Evolutionary conservation across 805 yeast species (phyloP), one percentile per base, ranked within the genome.

Genomic region (Wickerhamomyces bisporus): DNA sequence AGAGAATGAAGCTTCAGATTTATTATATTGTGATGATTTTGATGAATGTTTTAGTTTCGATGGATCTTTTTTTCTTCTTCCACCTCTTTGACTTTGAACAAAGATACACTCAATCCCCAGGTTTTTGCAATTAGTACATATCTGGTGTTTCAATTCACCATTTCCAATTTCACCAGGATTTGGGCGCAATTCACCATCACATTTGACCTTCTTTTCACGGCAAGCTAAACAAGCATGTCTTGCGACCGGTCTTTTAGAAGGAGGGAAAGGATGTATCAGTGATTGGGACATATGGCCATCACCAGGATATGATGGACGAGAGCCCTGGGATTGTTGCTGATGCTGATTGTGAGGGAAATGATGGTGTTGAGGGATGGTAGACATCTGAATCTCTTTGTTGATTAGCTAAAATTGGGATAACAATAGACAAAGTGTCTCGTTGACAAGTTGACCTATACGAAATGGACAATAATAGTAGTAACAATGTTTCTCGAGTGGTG

Each of bases 181-280:
- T 1, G 50, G 48, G 5, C 55, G 49, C 12, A 64, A 50, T 46
- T 77, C 83, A 12, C 85, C 85, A 46, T 79, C 83, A 56, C 86
- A 79, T 47, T 77, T 79, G 44, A 79, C 67, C 48, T 79, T 79
- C 60, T 75, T 77, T 47, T 75, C 81, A 29, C 86, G 71, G 42
- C 86, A 79, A 5, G 77, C 66, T 6, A 79, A 60, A 52, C 85
- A 79, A 0, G 85, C 85, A 33, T 79, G 62, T 41, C 73, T 65
- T 0, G 83, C 81, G 2, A 78, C 84, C 6, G 70, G 62, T 18
- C 79, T 58, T 42, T 65, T 64, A 10, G 38, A 24, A 18, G 24
- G 9, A 3, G 17, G 21, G 17, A n/a, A 33, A 5, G 16, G 23
- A 3, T 17, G 29, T 26, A 12, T 30, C 12, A 7, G n/a, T n/a